Evolutionary conservation across 2,329 filamentous ascomycete genomes (phyloP).

Genomic region (Diaporthe sp.): DNA sequence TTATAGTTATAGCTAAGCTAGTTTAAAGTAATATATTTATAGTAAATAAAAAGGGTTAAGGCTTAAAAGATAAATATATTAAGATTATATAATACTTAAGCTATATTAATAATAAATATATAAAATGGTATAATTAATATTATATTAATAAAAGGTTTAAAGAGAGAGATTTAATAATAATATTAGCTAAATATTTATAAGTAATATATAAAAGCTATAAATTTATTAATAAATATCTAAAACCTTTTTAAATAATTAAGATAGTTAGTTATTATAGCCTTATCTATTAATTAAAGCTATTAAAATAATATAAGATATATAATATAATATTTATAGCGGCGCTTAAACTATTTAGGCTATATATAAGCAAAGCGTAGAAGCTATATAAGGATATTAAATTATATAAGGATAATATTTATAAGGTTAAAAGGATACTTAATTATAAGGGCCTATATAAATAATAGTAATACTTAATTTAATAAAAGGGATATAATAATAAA

Average conservation of each 20-base stretch:
- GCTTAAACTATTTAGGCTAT: background rate
- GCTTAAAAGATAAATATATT: too few species aligned
- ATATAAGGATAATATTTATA: background rate
- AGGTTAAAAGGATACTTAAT: background rate
- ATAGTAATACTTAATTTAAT: constrained; percentile 2
- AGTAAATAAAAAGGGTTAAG: too few species aligned
- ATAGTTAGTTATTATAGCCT: background rate
- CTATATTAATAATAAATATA: background rate
- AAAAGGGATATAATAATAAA: background rate
- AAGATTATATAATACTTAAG: background rate
- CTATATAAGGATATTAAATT: background rate
- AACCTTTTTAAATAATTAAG: background rate
- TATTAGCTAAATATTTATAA: background rate
- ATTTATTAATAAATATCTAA: background rate
- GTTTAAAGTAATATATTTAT: background rate
- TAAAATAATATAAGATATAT: background rate
- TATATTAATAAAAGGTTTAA: background rate
- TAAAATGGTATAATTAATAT: background rate
- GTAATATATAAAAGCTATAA: background rate
- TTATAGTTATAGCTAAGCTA: too few species aligned
- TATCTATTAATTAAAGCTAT: background rate
- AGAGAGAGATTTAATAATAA: background rate
- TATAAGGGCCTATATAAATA: background rate
- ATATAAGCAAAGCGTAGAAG: background rate
- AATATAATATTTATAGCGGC: background rate